Evolutionary conservation across 2,329 filamentous ascomycete species (phyloP).

Genomic region (Triangularia verruculosa): DNA sequence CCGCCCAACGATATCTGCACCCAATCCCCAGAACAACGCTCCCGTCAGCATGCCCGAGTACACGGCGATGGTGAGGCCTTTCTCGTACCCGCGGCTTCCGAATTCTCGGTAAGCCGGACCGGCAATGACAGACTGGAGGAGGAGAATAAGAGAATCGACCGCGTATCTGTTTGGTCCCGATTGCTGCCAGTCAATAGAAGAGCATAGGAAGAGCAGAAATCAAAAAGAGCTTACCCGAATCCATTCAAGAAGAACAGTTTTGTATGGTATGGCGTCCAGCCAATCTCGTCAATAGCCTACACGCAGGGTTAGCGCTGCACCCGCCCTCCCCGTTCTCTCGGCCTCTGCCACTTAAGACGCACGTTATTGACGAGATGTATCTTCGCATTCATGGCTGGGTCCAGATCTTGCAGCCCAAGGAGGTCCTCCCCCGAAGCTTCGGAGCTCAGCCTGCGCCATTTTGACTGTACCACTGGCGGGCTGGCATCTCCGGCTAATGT

Average conservation of each 20-base stretch:
- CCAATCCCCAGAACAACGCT: conserved; percentile 75
- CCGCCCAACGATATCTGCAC: conserved; percentile 75
- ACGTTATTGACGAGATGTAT: conserved; percentile 58
- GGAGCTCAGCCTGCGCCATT: neutral
- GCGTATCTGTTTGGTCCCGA: conserved; percentile 37
- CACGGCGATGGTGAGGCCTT: conserved; percentile 59
- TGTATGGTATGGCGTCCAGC: conserved; percentile 57
- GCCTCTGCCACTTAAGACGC: conserved; percentile 1
- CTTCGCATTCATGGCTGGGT: conserved; percentile 52
- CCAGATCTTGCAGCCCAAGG: conserved; percentile 47
- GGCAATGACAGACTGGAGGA: conserved; percentile 62
- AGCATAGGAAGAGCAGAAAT: neutral
- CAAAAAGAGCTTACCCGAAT: conserved; percentile 47
- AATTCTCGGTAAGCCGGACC: conserved; percentile 59
- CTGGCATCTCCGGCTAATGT: neutral
- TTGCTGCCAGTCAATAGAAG: neutral
- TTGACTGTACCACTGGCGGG: neutral
- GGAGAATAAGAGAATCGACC: conserved; percentile 46
- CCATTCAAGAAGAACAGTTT: conserved; percentile 62
- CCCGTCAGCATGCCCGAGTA: conserved; percentile 71
- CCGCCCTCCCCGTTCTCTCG: neutral
- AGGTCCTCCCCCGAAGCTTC: conserved; percentile 37
- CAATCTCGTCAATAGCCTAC: conserved; percentile 55
- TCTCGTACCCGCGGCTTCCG: conserved; percentile 48
- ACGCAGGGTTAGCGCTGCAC: neutral